These are phyloP conservation scores for Nicotiana undulata DNA, from an alignment of 257 asterid species.

Conservation along the genomic window DNA sequence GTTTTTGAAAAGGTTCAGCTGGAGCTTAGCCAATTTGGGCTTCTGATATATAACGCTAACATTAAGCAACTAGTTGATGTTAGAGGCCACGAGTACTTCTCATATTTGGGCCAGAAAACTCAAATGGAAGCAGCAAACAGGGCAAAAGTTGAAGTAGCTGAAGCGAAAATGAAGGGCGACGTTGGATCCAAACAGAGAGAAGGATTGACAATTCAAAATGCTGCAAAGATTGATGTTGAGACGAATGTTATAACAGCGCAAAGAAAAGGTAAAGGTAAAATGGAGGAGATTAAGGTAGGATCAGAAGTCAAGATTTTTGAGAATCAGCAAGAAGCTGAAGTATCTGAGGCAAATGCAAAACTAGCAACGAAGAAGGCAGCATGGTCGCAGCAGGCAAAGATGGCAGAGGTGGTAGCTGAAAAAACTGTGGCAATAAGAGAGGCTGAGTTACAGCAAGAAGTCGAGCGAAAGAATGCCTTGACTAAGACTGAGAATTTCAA, in stretches of 20 bases:
- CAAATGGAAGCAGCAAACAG: slow-evolving; percentile 66
- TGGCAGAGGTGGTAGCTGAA: slow-evolving; percentile 48
- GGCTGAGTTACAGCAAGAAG: slow-evolving; percentile 52
- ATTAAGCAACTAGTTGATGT: slow-evolving; percentile 67
- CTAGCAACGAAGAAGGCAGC: slow-evolving; percentile 51
- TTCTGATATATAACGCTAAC: slow-evolving; percentile 55
- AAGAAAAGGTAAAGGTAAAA: slow-evolving; percentile 46
- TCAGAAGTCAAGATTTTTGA: slow-evolving; percentile 42
- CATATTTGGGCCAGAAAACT: slow-evolving; percentile 52
- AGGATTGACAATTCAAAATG: slow-evolving; percentile 49
- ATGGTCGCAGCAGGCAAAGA: slow-evolving; percentile 45
- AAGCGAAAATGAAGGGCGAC: slow-evolving; percentile 65
- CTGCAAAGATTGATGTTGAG: slow-evolving; percentile 56
- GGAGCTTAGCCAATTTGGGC: slow-evolving; percentile 54
- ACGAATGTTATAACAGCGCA: slow-evolving; percentile 44
- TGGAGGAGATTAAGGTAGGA: slow-evolving; percentile 41
- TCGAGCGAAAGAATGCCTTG: slow-evolving; percentile 44
- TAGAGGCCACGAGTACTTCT: slow-evolving; percentile 59
- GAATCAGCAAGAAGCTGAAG: slow-evolving; percentile 50
- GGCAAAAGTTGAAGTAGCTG: slow-evolving; percentile 50
- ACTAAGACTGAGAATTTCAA: slow-evolving; percentile 47
- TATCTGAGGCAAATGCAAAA: slow-evolving; percentile 42
- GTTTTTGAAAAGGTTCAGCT: slow-evolving; percentile 61
- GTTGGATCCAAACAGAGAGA: slow-evolving; percentile 43
- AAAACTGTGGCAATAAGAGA: slow-evolving; percentile 54